Evolutionary conservation across 305 asterid species (phyloP).

Genomic region (Fraxinus floribunda): DNA sequence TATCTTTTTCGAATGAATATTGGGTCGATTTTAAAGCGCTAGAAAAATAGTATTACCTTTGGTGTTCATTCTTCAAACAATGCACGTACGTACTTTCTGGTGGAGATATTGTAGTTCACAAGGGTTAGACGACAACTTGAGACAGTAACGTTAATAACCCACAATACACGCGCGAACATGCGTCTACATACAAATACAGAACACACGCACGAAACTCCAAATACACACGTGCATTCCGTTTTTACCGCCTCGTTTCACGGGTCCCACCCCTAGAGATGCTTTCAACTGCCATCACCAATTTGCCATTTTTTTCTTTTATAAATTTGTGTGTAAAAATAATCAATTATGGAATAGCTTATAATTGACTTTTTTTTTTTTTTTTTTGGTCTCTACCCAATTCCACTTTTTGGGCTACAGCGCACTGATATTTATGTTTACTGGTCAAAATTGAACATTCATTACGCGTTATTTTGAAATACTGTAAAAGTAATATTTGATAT

Average conservation of each 20-base stretch:
- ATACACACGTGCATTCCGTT: background rate
- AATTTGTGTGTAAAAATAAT: too few relatives aligned
- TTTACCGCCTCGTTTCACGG: background rate
- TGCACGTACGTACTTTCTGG: background rate
- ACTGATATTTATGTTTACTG: too few relatives aligned
- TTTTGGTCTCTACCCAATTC: too few relatives aligned
- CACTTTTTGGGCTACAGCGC: too few relatives aligned
- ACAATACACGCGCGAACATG: background rate
- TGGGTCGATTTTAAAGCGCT: background rate
- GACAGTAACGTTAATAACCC: background rate
- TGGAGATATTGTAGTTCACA: background rate
- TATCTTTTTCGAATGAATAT: background rate
- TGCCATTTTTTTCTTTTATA: background rate
- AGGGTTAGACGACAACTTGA: background rate
- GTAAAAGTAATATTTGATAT: too few relatives aligned
- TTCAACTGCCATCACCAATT: background rate
- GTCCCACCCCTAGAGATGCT: background rate
- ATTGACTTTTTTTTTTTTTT: too few relatives aligned
- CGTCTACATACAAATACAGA: background rate
- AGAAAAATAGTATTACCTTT: background rate
- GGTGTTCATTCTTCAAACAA: background rate
- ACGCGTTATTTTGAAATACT: too few relatives aligned
- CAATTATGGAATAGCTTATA: too few relatives aligned
- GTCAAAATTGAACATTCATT: too few relatives aligned
- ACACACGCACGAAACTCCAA: conserved; percentile 7